Evolutionary conservation across 2,329 filamentous ascomycete genomes (phyloP).

Genomic region (Trichoderma cornu-damae): DNA sequence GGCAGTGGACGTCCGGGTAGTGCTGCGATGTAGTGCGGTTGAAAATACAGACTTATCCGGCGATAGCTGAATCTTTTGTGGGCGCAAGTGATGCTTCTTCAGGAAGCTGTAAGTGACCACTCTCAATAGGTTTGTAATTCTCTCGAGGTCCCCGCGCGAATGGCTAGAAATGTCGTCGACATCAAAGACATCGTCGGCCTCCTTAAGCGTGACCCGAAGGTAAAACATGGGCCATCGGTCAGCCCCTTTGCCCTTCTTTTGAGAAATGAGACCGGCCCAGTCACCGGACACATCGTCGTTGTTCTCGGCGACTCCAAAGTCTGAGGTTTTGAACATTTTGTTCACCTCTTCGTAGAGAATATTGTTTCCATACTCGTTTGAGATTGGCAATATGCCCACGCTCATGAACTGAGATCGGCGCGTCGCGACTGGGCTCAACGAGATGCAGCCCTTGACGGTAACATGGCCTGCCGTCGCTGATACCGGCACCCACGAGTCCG

Average conservation of each 20-base stretch:
- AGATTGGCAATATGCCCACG: constrained; percentile 64
- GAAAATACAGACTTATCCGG: constrained; percentile 26
- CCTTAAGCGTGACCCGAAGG: constrained; percentile 54
- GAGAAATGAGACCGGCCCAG: background rate
- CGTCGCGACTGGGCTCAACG: constrained; percentile 61
- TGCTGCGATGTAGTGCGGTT: constrained; percentile 23
- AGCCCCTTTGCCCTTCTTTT: constrained; percentile 56
- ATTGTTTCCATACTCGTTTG: constrained; percentile 51
- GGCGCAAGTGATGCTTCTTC: constrained; percentile 63
- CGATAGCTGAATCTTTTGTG: constrained; percentile 35
- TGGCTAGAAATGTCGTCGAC: constrained; percentile 40
- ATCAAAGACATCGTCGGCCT: constrained; percentile 32
- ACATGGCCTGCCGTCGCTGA: constrained; percentile 60
- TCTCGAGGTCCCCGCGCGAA: constrained; percentile 45
- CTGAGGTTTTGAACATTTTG: constrained; percentile 66
- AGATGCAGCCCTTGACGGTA: constrained; percentile 66
- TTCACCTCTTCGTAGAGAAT: constrained; percentile 76
- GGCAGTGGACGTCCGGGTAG: constrained; percentile 20
- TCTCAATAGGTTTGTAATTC: constrained; percentile 55
- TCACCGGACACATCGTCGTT: constrained; percentile 28
- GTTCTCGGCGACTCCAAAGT: constrained; percentile 62
- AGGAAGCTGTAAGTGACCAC: constrained; percentile 71
- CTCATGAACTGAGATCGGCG: constrained; percentile 77
- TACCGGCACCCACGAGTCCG: constrained; percentile 62
- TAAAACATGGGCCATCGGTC: constrained; percentile 90